Evolutionary conservation across 2,329 filamentous ascomycete genomes (phyloP), one percentile per base, ranked within the genome.

Genomic region (Aspergillus eucalypticola): DNA sequence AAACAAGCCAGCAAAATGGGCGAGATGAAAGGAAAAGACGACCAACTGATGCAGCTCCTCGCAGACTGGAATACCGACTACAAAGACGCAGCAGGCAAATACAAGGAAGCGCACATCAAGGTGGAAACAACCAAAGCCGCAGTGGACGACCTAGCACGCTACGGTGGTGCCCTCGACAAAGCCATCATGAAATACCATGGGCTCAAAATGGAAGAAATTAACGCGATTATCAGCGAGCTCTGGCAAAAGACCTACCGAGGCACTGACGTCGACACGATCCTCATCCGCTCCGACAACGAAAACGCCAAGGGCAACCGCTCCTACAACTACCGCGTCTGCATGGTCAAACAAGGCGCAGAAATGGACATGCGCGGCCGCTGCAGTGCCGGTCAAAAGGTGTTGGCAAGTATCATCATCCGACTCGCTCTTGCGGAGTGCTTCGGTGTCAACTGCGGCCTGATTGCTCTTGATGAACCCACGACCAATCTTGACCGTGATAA

Each of bases 281-380:
- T 96, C 71, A 98, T 99, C 78, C 90, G 90, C 42, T 96, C 93
- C 17, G 94, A 98, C 76, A 89, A 88, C 68, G 95, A 98, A 74
- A 86, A 85, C 50, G 82, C 82, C 42, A 86, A 86, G 59, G 88
- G 86, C 55, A 92, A 91, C 70, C 88, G 91, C 69, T 90, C 84
- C 63, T 98, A 98, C 84, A 98, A 99, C 78, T 99, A 99, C 81
- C 91, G 95, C 50, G 89, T 99, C 5, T 93, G 91, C 77, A 99
- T 99, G 95, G 88, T 96, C 68, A 99, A 99, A 80, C 90, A 94
- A 73, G 92, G 96, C 71, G 91, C 90, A 0, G 95, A 99, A 77
- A 96, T 99, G 92, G 95, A 99, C 79, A 99, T 99, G 95, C 91
- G 95, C 64, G 96, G 95, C 1, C 91, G 95, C 58, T 99, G 95